Evolutionary conservation across 306 rosid genomes (phyloP), one percentile per base, ranked within the genome.

Genomic region (Vigna reflexopilosa): DNA sequence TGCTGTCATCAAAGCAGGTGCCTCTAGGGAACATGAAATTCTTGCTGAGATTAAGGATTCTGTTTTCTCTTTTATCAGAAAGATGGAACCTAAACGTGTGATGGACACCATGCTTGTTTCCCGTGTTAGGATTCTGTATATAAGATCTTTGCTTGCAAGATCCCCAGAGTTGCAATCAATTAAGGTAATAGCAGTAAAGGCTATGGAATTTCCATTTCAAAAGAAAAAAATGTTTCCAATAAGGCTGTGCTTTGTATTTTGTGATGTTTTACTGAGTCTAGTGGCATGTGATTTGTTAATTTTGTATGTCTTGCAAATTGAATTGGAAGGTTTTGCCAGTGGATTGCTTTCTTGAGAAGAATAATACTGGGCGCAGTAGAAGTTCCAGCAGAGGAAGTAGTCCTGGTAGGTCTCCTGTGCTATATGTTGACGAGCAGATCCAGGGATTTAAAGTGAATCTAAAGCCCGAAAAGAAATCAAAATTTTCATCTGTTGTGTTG

Each of bases 31-130:
- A 83, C 98, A 94, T 86, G 98, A 92, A 85, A 94, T 94, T 83
- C 97, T 94, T 54, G 97, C 97, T 81, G 98, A 94, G 89, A 94
- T 94, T 55, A 87, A 95, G 84, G 97, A 92, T 86, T 89, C 95
- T 38, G 97, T 94, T 80, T 94, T 94, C 90, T 86, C 97, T 66
- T 94, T 94, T 80, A 85, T 94, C 16, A 89, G 95, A 77, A 94
- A 94, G 83, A 90, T 94, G 97, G 98, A 94, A 85, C 97, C 97
- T 11, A 90, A 90, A 87, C 85, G 97, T 81, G 98, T 92, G 12
- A 94, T 94, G 98, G 98, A 94, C 82, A 92, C 98, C 73, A 94
- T 94, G 98, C 97, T 92, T 77, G 92, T 94, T 83, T 94, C 98
- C 77, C 97, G 98, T 38, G 98, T 94, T 84, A 89, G 98, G 86